Base-by-base conservation (phyloP, 208 protist genomes). In the Crithidia sp. region DNA sequence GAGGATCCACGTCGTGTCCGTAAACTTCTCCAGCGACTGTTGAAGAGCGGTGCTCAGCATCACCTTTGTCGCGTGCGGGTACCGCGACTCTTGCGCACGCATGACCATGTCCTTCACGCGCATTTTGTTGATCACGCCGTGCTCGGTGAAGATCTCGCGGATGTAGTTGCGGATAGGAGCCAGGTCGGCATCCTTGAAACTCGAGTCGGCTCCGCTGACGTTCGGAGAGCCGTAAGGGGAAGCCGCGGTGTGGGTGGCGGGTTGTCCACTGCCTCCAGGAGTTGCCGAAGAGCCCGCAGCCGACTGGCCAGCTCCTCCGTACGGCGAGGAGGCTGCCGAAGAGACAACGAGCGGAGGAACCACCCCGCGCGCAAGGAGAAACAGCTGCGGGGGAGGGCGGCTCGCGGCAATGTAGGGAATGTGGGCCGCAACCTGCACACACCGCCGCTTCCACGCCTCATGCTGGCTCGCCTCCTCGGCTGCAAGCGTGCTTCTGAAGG, bases 101-200 rank as follows among this genome's bases (percentile, higher is more conserved):
- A 95, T 77, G 9, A 97, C 85, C 39, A 95, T 47, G 58, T 94
- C 84, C 73, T 97, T 97, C 28, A 88, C 87, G 4, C 87, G 84
- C 66, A 87, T 70, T 62, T 95, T 95, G 65, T 94, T 94, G 37
- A 97, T 53, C 19, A 97, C 93, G 43, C 90, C 90, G 60, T 95
- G 80, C 67, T 95, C 87, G 5, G 79, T 60, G 74, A 97, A 97
- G 2, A 97, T 60, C 62, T 74, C 67, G 9, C 82, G 85, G 64
- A 95, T 92, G 74, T 85, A 87, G 17, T 80, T 73, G 12, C 84
- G 69, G 54, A 95, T 91, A 0, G 87, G 84, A 3, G 77, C 77
- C 6, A 93, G 44, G 12, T 85, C 81, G 52, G 77, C 73, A 5
- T 94, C 91, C 14, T 54, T 77, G 57, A 85, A 74, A 14, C 59